Evolutionary conservation across 169 alveolate genomes (phyloP).

Genomic region (Cryptosporidium canis): DNA sequence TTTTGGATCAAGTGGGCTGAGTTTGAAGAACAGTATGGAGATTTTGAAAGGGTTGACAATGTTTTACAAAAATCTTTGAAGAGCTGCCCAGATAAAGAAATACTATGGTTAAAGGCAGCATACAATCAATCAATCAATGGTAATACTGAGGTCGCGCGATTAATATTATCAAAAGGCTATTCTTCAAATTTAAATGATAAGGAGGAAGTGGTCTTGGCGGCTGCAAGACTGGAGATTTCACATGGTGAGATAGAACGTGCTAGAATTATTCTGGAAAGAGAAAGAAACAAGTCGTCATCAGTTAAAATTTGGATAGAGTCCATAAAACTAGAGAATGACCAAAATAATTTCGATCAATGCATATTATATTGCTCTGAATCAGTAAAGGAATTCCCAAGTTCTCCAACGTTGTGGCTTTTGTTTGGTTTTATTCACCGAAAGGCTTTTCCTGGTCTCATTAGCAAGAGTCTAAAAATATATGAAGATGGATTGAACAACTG

Average conservation of each 20-base stretch:
- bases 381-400: neutral
- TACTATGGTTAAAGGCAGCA: slow-evolving; percentile 92
- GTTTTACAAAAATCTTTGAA: slow-evolving; percentile 80
- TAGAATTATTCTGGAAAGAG: slow-evolving; percentile 89
- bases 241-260: slow-evolving; percentile 92
- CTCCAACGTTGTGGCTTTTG: slow-evolving; percentile 41
- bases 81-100: slow-evolving; percentile 90
- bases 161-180: slow-evolving; percentile 88
- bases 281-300: slow-evolving; percentile 86
- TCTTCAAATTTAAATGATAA: slow-evolving; percentile 83
- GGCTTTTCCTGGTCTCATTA: neutral
- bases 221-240: slow-evolving; percentile 91
- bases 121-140: slow-evolving; percentile 91
- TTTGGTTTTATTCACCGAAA: slow-evolving; percentile 14
- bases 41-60: slow-evolving; percentile 82
- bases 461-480: slow-evolving; percentile 72
- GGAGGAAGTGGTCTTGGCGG: slow-evolving; percentile 88
- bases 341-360: slow-evolving; percentile 75
- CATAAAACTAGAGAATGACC: slow-evolving; percentile 90
- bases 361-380: slow-evolving; percentile 32
- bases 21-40: slow-evolving; percentile 92
- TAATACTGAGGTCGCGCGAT: slow-evolving; percentile 88
- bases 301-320: slow-evolving; percentile 90
- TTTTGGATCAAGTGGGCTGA: slow-evolving; percentile 96
- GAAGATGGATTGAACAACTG: slow-evolving; percentile 79